These are phyloP conservation scores for Vitis riparia DNA, from an alignment of 164 flowering plant genomes.

Conservation along the genomic window DNA sequence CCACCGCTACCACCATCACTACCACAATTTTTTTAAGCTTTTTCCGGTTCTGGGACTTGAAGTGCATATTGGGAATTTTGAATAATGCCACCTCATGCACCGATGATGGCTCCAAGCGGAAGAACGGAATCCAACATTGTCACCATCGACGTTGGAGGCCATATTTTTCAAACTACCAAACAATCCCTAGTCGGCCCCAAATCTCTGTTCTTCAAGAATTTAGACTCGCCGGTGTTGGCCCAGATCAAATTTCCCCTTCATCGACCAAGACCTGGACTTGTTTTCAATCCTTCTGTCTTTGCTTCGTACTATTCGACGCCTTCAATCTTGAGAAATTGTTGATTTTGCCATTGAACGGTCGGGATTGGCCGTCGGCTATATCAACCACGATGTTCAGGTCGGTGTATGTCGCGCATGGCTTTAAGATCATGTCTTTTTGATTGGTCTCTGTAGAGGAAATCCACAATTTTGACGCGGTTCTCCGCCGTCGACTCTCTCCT, in stretches of 20 bases:
- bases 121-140: constrained; percentile 44
- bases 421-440: constrained; percentile 87
- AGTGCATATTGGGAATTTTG: too few relatives aligned
- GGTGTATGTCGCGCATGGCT: constrained; percentile 83
- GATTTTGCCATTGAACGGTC: constrained; percentile 61
- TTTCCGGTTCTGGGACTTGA: too few relatives aligned
- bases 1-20: too few relatives aligned
- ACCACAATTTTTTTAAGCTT: too few relatives aligned
- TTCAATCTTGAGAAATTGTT: constrained; percentile 66
- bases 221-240: constrained; percentile 17
- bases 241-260: constrained; percentile 36
- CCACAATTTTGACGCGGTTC: constrained; percentile 74
- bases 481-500: constrained; percentile 72
- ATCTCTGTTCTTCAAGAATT: constrained; percentile 49
- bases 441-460: constrained; percentile 67
- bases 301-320: constrained; percentile 73
- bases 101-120: constrained; percentile 9
- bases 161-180: constrained; percentile 82
- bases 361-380: constrained; percentile 77
- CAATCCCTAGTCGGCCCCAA: constrained; percentile 84
- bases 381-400: constrained; percentile 66
- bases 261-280: constrained; percentile 89
- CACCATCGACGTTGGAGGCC: constrained; percentile 89
- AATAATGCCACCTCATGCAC: too few relatives aligned
- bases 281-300: constrained; percentile 83